Percentiles rank a stretch among this genome's conserved stretches.
These are phyloP conservation scores for Urostyla sp. DNA, from an alignment of 73 alveolate species.

Conservation along the genomic window DNA sequence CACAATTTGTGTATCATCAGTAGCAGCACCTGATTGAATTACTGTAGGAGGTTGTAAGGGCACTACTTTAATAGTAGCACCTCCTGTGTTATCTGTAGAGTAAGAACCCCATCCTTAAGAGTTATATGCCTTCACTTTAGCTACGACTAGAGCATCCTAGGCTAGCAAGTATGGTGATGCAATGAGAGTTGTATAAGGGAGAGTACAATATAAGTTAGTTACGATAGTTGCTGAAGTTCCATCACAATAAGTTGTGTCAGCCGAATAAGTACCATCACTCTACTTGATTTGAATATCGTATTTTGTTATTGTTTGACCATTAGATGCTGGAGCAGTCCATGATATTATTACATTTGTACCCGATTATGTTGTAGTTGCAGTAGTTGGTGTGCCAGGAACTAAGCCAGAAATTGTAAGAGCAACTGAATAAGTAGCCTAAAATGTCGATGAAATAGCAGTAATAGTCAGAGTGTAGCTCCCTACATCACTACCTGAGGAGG, in stretches of 20 bases:
- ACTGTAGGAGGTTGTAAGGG: slow-evolving; percentile 59
- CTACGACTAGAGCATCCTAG: slow-evolving; percentile 38
- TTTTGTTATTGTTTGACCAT: slow-evolving; percentile 10
- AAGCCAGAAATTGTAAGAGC: too few species aligned
- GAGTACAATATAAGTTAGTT: slow-evolving; percentile 5
- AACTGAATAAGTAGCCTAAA: too few species aligned
- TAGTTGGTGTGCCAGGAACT: not conserved
- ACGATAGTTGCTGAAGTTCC: slow-evolving; percentile 34
- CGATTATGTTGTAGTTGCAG: slow-evolving; percentile 11
- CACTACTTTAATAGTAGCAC: slow-evolving; percentile 26
- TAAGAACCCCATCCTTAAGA: slow-evolving; percentile 43
- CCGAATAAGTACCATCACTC: not conserved
- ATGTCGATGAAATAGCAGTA: too few species aligned
- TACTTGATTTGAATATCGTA: slow-evolving; percentile 19
- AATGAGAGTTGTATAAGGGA: slow-evolving; percentile 34
- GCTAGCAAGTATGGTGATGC: slow-evolving; percentile 12
- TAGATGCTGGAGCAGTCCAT: slow-evolving; percentile 47
- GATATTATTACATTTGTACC: slow-evolving; percentile 7
- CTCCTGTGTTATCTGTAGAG: slow-evolving; percentile 27
- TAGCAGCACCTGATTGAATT: too few species aligned
- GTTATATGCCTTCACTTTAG: slow-evolving; percentile 47
- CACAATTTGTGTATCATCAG: too few species aligned
- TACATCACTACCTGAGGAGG: too few species aligned
- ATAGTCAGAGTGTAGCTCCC: too few species aligned
- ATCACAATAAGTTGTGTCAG: slow-evolving; percentile 32